Evolutionary conservation across 2,329 filamentous ascomycete genomes (phyloP).

Genomic region (Didymella segeticola): DNA sequence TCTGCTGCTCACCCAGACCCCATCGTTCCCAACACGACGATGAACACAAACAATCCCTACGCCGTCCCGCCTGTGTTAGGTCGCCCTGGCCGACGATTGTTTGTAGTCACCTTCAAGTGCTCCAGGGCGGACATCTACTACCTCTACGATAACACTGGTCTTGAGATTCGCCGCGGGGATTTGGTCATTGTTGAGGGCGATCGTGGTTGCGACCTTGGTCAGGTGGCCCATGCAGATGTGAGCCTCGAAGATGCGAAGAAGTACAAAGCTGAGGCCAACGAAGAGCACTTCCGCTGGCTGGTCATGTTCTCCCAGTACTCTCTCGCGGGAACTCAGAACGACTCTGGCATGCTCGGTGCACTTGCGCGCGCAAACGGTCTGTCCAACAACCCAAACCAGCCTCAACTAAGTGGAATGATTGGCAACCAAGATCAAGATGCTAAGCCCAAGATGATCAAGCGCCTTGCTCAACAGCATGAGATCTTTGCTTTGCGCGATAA

Average conservation of each 20-base stretch:
- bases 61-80: conserved; percentile 40
- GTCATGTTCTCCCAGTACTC: conserved; percentile 90
- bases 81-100: conserved; percentile 58
- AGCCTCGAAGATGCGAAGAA: conserved; percentile 88
- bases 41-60: conserved; percentile 41
- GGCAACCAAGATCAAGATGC: conserved; percentile 65
- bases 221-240: conserved; percentile 86
- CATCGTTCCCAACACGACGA: conserved; percentile 28
- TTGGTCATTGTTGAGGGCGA: conserved; percentile 98
- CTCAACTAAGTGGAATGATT: conserved; percentile 62
- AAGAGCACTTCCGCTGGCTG: conserved; percentile 97
- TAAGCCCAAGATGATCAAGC: conserved; percentile 96
- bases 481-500: conserved; percentile 89
- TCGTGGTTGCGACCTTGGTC: conserved; percentile 92
- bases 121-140: conserved; percentile 95
- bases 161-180: conserved; percentile 89
- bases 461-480: conserved; percentile 89
- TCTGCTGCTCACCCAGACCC: conserved; percentile 47
- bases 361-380: conserved; percentile 44
- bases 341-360: conserved; percentile 60
- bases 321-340: conserved; percentile 39
- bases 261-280: conserved; percentile 86
- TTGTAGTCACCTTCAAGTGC: conserved; percentile 96
- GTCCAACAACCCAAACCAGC: conserved; percentile 44
- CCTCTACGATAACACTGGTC: conserved; percentile 91